These are phyloP conservation scores for Mallotus japonicus DNA, from an alignment of 441 rosid species.

Conservation along the genomic window DNA sequence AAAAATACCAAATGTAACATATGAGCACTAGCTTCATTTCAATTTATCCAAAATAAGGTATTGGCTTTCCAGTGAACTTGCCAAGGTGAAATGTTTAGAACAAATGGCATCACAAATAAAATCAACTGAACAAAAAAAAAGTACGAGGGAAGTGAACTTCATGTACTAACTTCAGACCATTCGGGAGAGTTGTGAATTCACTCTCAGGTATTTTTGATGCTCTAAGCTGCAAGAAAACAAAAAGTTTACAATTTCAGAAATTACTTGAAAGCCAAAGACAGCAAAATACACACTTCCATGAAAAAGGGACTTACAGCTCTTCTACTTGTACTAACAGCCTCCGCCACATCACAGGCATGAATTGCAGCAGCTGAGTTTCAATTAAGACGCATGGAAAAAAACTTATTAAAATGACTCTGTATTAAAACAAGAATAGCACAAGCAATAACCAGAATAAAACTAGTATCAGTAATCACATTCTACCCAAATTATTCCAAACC, in stretches of 20 bases:
- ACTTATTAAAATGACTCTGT: neutral
- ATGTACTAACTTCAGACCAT: slow-evolving; percentile 73
- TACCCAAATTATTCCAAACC: neutral
- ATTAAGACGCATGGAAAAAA: neutral
- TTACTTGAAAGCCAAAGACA: neutral
- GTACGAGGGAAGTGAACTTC: neutral
- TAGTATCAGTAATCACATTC: neutral
- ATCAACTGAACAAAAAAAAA: neutral
- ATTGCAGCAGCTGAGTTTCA: slow-evolving; percentile 51
- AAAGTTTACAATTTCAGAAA: slow-evolving; percentile 16
- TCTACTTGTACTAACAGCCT: slow-evolving; percentile 90
- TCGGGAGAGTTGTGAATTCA: slow-evolving; percentile 74
- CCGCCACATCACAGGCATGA: slow-evolving; percentile 47
- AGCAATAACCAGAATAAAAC: neutral
- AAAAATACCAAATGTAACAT: neutral
- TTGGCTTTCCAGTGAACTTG: slow-evolving; percentile 5
- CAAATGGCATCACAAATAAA: neutral
- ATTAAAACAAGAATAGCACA: neutral
- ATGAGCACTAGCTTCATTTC: neutral
- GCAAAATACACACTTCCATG: neutral
- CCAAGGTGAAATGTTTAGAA: neutral
- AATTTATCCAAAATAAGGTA: neutral
- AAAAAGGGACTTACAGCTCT: slow-evolving; percentile 68
- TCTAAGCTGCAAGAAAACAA: slow-evolving; percentile 59
- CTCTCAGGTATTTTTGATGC: slow-evolving; percentile 76